Conservation (phyloP, 1,284 basidiomycete genomes). For the Ganoderma lingzhi region DNA sequence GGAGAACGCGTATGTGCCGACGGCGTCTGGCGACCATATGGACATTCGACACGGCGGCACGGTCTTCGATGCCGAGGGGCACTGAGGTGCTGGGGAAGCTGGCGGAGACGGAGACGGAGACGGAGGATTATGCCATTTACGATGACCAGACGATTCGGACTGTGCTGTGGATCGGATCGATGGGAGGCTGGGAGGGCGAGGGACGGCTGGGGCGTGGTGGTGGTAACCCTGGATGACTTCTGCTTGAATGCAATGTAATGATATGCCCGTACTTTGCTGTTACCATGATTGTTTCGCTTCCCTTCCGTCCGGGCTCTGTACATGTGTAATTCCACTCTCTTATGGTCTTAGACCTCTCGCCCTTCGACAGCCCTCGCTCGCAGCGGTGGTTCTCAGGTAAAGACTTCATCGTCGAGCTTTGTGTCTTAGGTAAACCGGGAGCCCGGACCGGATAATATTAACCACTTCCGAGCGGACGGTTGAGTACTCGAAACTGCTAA, state of each 20-base stretch:
- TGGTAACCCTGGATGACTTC: conserved; percentile 13
- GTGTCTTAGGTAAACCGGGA: background rate
- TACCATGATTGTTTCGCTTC: background rate
- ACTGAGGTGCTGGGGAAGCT: conserved; percentile 23
- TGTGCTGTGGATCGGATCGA: background rate
- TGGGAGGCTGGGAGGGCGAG: background rate
- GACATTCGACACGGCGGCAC: conserved; percentile 54
- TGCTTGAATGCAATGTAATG: conserved; percentile 14
- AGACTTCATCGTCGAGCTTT: background rate
- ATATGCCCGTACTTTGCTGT: conserved; percentile 9
- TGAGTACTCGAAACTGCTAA: too few relatives aligned
- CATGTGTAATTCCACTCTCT: background rate
- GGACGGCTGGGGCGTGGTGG: background rate
- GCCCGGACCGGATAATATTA: conserved; percentile 1
- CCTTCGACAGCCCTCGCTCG: background rate
- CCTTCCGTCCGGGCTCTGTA: background rate
- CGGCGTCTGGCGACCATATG: conserved; percentile 66
- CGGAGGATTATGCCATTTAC: background rate
- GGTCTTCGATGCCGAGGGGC: conserved; percentile 74
- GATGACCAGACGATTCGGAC: background rate
- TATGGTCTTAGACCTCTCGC: background rate
- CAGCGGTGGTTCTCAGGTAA: background rate
- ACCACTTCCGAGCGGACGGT: background rate
- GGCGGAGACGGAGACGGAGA: background rate
- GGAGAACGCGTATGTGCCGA: conserved; percentile 83